Evolutionary conservation across 352 stramenopile genomes (phyloP), one percentile per base, ranked within the genome.

Genomic region (Plasmopara muralis): DNA sequence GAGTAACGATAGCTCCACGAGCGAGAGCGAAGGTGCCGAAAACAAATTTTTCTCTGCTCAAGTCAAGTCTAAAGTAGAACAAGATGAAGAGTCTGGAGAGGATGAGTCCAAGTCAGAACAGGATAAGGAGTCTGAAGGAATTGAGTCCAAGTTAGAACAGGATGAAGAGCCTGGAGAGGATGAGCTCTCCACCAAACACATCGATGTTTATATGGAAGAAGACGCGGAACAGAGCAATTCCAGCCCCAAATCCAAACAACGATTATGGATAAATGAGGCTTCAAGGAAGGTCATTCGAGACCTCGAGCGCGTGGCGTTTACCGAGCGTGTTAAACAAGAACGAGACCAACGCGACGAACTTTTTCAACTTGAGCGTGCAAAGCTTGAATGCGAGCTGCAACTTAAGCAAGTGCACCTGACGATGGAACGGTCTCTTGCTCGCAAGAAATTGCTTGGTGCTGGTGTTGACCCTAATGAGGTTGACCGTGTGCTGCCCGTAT

Each of bases 331-430:
- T 2, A 63, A 71, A 30, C 57, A 66, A 34, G 58, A 83, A 42
- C 58, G 55, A 53, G 55, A 64, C 25, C 60, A 76, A 13, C 67
- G 68, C 20, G 56, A 73, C 28, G 47, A 62, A 42, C 45, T 83
- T 16, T 80, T 78, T 47, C 43, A 73, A 35, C 54, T 83, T 12
- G 72, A 83, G 55, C 62, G 72, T 38, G 63, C 65, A 46, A 75
- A 73, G 42, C 54, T 70, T 16, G 53, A 71, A 50, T 60, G 64
- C 50, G 72, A 83, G 44, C 48, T 83, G 16, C 53, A 77, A 40
- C 43, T 57, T 16, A 76, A 68, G 35, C 64, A 69, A 28, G 53
- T 83, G 16, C 60, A 80, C 29, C 48, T 77, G 2, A 52, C 58
- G 10, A 57, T 69, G 43, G 70, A 79, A 43, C 66, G 64, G 15